These are phyloP conservation scores for Colletotrichum truncatum DNA, from an alignment of 2,329 filamentous ascomycete genomes.

Conservation along the genomic window DNA sequence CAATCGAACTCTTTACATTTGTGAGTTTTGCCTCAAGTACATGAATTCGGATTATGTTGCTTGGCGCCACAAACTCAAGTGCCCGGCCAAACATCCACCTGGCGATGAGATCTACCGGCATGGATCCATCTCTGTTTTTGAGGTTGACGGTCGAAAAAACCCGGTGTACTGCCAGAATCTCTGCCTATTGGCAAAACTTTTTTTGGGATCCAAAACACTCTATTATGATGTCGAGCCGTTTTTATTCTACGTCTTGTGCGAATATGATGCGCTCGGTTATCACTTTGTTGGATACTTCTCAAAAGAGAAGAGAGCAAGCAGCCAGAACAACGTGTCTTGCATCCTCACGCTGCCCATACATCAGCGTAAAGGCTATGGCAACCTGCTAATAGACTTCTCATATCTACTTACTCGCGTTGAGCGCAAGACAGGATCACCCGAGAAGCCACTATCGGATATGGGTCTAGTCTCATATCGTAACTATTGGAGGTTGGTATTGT, in stretches of 20 bases:
- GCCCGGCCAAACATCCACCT: constrained; percentile 93
- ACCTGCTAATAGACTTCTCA: constrained; percentile 97
- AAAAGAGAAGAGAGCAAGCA: constrained; percentile 95
- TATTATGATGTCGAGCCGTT: constrained; percentile 99
- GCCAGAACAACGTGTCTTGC: constrained; percentile 96
- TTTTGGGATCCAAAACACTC: constrained; percentile 97
- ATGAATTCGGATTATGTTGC: constrained; percentile 99
- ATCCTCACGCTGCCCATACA: constrained; percentile 96
- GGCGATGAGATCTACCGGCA: constrained; percentile 98
- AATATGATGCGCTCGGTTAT: constrained; percentile 89
- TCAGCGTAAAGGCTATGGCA: constrained; percentile 95
- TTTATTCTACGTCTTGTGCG: constrained; percentile 95
- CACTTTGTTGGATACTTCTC: constrained; percentile 99
- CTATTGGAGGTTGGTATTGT: constrained; percentile 93
- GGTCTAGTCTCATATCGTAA: constrained; percentile 96
- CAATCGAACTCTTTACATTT: constrained; percentile 97
- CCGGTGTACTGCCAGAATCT: constrained; percentile 99
- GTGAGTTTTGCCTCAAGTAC: constrained; percentile 99
- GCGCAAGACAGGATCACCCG: constrained; percentile 91
- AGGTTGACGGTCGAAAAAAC: constrained; percentile 96
- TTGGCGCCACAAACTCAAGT: constrained; percentile 97
- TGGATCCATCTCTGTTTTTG: constrained; percentile 91
- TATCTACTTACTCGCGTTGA: constrained; percentile 95
- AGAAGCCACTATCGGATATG: constrained; percentile 98
- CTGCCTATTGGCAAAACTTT: constrained; percentile 93